Conservation (phyloP, 768 basidiomycete species). For the Serendipita sp. region DNA sequence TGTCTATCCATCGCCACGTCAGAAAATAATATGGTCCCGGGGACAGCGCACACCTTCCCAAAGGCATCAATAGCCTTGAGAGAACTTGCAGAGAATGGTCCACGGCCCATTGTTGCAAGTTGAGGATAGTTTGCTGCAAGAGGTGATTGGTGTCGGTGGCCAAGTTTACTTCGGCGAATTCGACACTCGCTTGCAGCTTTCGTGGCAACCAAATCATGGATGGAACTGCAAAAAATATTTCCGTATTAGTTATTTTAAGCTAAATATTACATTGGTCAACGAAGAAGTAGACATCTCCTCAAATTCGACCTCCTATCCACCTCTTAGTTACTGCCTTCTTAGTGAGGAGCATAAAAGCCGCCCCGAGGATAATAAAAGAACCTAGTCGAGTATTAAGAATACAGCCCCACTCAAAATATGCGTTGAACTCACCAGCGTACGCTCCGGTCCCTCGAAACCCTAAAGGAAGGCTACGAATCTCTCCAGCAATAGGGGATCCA, state of each 20-base stretch:
- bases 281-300: no score
- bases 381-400: not conserved
- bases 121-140: not conserved
- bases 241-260: not conserved
- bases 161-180: not conserved
- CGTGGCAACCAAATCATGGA: not conserved
- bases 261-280: not conserved
- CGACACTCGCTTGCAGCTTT: not conserved
- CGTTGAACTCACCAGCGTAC: conserved; percentile 7
- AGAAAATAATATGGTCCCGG: not conserved
- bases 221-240: not conserved
- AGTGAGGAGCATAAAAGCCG: not conserved
- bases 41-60: conserved; percentile 60
- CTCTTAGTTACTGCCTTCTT: not conserved
- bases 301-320: not conserved
- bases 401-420: no score
- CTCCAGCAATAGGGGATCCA: conserved; percentile 12
- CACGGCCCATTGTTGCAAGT: conserved; percentile 20
- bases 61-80: conserved; percentile 95
- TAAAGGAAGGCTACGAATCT: conserved; percentile 1
- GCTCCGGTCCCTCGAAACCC: conserved; percentile 7
- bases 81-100: conserved; percentile 18
- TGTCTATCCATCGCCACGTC: conserved; percentile 40
- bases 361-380: not conserved
- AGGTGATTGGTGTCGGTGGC: not conserved